These are phyloP conservation scores for Aschersonia sp. DNA, from an alignment of 2,329 filamentous ascomycete species.

Conservation along the genomic window DNA sequence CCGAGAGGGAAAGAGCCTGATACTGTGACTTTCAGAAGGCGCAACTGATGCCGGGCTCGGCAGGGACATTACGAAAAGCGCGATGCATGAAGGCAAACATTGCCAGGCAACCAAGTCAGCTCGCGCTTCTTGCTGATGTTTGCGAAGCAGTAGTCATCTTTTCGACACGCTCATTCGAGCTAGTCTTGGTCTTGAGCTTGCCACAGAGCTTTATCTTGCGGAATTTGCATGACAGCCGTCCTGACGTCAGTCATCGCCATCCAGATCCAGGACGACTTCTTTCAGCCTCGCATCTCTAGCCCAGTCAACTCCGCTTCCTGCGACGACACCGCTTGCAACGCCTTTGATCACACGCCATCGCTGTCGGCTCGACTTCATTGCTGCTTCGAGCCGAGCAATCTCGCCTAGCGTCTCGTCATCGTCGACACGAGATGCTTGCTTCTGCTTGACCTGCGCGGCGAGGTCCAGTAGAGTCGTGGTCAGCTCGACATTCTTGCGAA, in stretches of 20 bases:
- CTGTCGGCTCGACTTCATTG: constrained; percentile 47
- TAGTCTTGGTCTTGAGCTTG: no score
- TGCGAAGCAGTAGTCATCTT: no score
- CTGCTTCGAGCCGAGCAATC: constrained; percentile 41
- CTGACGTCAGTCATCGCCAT: constrained; percentile 13
- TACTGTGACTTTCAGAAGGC: no score
- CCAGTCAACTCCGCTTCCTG: constrained; percentile 76
- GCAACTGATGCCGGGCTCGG: no score
- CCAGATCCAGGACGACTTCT: constrained; percentile 57
- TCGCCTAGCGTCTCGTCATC: constrained; percentile 38
- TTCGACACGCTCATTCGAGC: no score
- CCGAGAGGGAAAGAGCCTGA: no score
- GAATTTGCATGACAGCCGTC: background rate
- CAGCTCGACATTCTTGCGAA: constrained; percentile 46
- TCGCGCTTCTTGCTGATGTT: no score
- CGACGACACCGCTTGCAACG: constrained; percentile 63
- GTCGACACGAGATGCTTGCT: constrained; percentile 37
- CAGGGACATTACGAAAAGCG: no score
- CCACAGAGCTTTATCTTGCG: no score
- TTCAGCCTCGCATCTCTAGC: constrained; percentile 51
- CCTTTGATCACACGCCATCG: constrained; percentile 66
- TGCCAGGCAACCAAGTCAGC: no score
- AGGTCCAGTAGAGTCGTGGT: constrained; percentile 50
- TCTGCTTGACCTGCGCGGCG: constrained; percentile 37
- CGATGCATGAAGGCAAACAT: no score